Evolutionary conservation across 805 yeast species (phyloP).

Genomic region (Komagataella pseudopastoris): DNA sequence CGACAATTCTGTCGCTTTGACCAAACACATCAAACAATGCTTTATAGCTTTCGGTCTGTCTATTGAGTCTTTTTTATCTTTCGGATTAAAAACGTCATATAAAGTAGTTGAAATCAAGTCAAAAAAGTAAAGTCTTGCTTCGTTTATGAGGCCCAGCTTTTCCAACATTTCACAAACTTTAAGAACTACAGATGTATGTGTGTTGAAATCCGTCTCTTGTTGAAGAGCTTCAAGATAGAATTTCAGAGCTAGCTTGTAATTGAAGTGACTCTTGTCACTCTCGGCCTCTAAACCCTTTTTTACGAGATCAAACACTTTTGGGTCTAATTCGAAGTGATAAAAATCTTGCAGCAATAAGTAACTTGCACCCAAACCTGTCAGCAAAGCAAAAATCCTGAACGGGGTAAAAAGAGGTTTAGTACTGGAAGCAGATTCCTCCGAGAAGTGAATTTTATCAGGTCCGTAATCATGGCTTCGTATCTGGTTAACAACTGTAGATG

Average conservation of each 20-base stretch:
- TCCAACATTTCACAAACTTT: constrained; percentile 73
- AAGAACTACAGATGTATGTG: constrained; percentile 83
- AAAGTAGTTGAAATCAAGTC: constrained; percentile 35
- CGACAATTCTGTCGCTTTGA: constrained; percentile 51
- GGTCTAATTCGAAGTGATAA: neutral
- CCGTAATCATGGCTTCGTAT: neutral
- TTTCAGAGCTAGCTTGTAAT: constrained; percentile 55
- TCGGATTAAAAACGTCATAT: constrained; percentile 39
- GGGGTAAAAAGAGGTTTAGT: neutral
- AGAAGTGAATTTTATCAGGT: neutral
- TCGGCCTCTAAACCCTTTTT: constrained; percentile 80
- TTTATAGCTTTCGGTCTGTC: constrained; percentile 48
- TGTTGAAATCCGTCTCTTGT: constrained; percentile 37
- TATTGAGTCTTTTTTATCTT: constrained; percentile 23
- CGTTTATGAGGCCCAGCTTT: neutral
- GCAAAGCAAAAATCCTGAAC: neutral
- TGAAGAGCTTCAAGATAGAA: constrained; percentile 65
- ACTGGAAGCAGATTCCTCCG: neutral
- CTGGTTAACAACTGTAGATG: neutral
- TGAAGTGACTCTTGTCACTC: constrained; percentile 46
- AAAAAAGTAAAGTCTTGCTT: constrained; percentile 18
- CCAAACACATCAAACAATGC: constrained; percentile 55
- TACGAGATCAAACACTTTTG: constrained; percentile 48
- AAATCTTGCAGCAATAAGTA: neutral
- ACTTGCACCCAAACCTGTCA: neutral